Base-by-base conservation (phyloP, 495 filamentous ascomycete genomes). In the Pseudotulostoma volvatum region DNA sequence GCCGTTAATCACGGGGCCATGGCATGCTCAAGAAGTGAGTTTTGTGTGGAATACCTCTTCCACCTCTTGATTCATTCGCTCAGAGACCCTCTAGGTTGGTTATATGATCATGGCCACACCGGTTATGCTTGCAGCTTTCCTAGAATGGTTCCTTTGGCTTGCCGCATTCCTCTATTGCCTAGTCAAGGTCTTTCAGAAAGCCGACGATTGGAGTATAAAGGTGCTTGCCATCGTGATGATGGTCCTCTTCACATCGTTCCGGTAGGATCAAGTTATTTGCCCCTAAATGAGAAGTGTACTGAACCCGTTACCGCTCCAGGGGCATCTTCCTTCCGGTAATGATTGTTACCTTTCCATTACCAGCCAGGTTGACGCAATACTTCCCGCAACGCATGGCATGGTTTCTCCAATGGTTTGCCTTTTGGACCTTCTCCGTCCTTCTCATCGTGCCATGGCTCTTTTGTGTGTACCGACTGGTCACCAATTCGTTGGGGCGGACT, bases 81-180 rank as follows among this genome's bases (percentile, higher is more conserved):
- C n/a, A n/a, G n/a, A n/a, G n/a, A n/a, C n/a, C n/a, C 32, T 46
- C 14, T 45, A 87, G 79, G 79, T 85, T 41, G 56, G 85, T 34
- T 95, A 93, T 52, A 75, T 88, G 15, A 66, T 76, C 36, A 81
- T 95, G 49, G 70, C 95, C 37, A 81, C 81, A 31, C 60, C 79
- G 15, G 66, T 95, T 15, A 81, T 95, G 79, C 48, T 86, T 1
- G 81, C 79, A 32, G 90, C 90, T 1, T 66, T 84, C 17, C 67
- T 94, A 15, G 90, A 97, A 61, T 96, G 90, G 90, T 73, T 94
- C 35, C 70, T 97, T 3, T 95, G 86, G 81, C 70, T 95, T 32
- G 76, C 76, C 18, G 85, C 90, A 7, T 95, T 97, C 51, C 52
- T 93, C 38, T 95, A 94, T 60, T 95, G 90, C 50, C 63, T 96